Evolutionary conservation across 208 protist genomes (phyloP).

Genomic region (Leishmania arabica): DNA sequence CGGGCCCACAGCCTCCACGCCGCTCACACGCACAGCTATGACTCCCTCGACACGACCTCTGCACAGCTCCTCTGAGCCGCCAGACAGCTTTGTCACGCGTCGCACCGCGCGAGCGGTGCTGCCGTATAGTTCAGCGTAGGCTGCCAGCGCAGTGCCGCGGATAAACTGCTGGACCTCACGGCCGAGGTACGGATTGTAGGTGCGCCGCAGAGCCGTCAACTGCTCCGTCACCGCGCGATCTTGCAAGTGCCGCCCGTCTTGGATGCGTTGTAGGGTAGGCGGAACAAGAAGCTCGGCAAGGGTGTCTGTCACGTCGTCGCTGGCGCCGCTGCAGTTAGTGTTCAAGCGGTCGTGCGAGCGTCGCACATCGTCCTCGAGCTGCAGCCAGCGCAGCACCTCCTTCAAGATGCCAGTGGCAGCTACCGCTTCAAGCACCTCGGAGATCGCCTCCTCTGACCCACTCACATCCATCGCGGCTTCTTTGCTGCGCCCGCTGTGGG

Average conservation of each 20-base stretch:
- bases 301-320: constrained; percentile 9
- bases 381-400: constrained; percentile 35
- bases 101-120: constrained; percentile 22
- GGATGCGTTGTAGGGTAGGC: constrained; percentile 46
- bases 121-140: constrained; percentile 83
- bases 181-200: constrained; percentile 76
- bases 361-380: constrained; percentile 34
- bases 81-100: constrained; percentile 26
- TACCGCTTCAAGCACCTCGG: constrained; percentile 25
- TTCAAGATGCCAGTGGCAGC: constrained; percentile 27
- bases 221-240: constrained; percentile 49
- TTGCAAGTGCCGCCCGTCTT: constrained; percentile 41
- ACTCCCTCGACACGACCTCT: constrained; percentile 27
- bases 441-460: constrained; percentile 13
- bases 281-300: constrained; percentile 33
- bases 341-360: constrained; percentile 34
- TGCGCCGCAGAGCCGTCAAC: constrained; percentile 57
- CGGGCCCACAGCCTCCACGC: constrained; percentile 37
- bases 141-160: constrained; percentile 60
- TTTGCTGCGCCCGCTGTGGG: constrained; percentile 13
- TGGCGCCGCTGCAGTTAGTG: constrained; percentile 9
- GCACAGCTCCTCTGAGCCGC: constrained; percentile 21
- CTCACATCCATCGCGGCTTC: constrained; percentile 1
- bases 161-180: constrained; percentile 71
- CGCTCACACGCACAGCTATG: constrained; percentile 35